Evolutionary conservation across 257 asterid genomes (phyloP).

Genomic region (Schizonepeta tenuifolia): DNA sequence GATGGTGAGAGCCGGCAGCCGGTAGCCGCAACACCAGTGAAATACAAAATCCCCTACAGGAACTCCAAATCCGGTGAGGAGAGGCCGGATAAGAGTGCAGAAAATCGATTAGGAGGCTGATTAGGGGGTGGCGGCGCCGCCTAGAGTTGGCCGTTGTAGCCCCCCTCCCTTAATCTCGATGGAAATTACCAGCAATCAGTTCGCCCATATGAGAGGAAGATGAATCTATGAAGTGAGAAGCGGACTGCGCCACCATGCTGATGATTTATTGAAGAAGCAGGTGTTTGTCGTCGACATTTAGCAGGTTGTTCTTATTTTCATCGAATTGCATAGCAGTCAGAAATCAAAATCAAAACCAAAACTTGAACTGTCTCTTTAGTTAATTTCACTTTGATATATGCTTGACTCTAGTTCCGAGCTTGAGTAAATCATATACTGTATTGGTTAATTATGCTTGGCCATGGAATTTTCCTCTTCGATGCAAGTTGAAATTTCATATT

Average conservation of each 20-base stretch:
- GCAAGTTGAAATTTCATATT: neutral
- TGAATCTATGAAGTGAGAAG: conserved; percentile 28
- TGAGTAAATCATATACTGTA: no score
- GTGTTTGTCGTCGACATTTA: conserved; percentile 37
- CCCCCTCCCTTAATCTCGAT: no score
- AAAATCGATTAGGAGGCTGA: no score
- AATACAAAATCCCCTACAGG: no score
- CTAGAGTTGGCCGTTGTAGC: no score
- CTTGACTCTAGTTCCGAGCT: neutral
- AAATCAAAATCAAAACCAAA: neutral
- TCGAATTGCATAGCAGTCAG: neutral
- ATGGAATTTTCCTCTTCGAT: neutral
- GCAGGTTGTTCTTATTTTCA: neutral
- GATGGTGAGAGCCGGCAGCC: no score
- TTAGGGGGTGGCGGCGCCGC: no score
- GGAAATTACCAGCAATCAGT: no score
- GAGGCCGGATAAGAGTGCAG: no score
- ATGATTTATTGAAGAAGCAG: conserved; percentile 43
- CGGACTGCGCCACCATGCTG: conserved; percentile 38
- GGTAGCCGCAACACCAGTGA: no score
- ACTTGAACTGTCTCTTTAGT: neutral
- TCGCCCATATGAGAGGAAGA: no score
- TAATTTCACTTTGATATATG: neutral
- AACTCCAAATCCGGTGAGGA: no score
- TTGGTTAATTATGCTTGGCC: neutral